Conservation (phyloP, 1,284 basidiomycete genomes). For the Crepidotus sp. region DNA sequence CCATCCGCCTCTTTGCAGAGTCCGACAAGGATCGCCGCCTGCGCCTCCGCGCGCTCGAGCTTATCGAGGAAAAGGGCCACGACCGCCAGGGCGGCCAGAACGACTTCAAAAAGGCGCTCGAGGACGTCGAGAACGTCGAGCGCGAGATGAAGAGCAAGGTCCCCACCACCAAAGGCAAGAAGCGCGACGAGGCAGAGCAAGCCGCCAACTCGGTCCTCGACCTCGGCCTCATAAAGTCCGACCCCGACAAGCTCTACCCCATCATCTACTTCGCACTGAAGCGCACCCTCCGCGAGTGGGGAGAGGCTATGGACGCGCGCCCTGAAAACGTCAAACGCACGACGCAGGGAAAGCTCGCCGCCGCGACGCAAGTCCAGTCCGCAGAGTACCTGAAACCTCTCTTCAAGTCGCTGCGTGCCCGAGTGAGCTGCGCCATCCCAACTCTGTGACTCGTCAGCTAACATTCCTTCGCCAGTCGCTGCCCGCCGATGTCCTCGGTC, state of each 20-base stretch:
- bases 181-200: slow-evolving; percentile 41
- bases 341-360: slow-evolving; percentile 87
- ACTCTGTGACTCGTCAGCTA: background rate
- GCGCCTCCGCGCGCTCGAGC: slow-evolving; percentile 84
- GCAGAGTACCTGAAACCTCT: slow-evolving; percentile 96
- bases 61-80: slow-evolving; percentile 83
- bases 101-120: slow-evolving; percentile 90
- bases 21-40: slow-evolving; percentile 88
- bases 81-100: slow-evolving; percentile 76
- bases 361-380: slow-evolving; percentile 92
- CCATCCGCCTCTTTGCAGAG: slow-evolving; percentile 92
- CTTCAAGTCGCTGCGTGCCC: slow-evolving; percentile 81
- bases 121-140: slow-evolving; percentile 83
- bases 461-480: slow-evolving; percentile 48
- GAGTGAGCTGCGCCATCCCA: slow-evolving; percentile 43
- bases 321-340: slow-evolving; percentile 83
- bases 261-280: slow-evolving; percentile 97
- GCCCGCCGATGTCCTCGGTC: slow-evolving; percentile 77
- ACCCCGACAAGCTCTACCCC: slow-evolving; percentile 95
- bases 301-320: slow-evolving; percentile 83
- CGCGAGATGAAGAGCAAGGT: slow-evolving; percentile 52
- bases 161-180: slow-evolving; percentile 46
- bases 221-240: slow-evolving; percentile 75
- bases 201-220: slow-evolving; percentile 57
- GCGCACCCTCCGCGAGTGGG: slow-evolving; percentile 91